phyloP scores from a whole-genome alignment of 2,329 filamentous ascomycete species.

The Biscogniauxia marginata region DNA sequence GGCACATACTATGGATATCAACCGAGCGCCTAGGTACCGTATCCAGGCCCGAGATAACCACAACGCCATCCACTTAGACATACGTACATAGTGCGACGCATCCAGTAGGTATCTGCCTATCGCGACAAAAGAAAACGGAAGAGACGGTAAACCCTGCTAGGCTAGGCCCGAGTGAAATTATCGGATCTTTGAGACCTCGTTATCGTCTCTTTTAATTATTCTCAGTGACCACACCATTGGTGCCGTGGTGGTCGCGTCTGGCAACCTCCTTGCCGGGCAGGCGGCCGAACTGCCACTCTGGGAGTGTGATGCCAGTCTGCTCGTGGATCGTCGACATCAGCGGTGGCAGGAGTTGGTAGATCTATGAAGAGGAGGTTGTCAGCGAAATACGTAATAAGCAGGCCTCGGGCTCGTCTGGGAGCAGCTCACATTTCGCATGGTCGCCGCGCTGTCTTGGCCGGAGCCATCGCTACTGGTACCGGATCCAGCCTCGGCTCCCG shows the following conservation, averaged over 20 bases:
- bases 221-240: slow-evolving; percentile 6
- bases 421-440: slow-evolving; percentile 62
- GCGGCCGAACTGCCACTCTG: slow-evolving; percentile 69
- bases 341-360: slow-evolving; percentile 82
- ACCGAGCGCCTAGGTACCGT: slow-evolving; percentile 1
- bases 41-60: too few species aligned
- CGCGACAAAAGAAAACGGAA: too few species aligned
- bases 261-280: slow-evolving; percentile 32
- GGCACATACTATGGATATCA: slow-evolving; percentile 12
- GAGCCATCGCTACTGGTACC: slow-evolving; percentile 39
- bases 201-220: too few species aligned
- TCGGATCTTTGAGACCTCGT: too few species aligned
- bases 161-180: too few species aligned
- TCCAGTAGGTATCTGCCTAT: too few species aligned
- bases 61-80: slow-evolving; percentile 2
- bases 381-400: background rate
- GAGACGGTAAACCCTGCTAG: too few species aligned
- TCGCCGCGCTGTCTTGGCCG: slow-evolving; percentile 54
- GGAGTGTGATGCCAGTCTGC: slow-evolving; percentile 80
- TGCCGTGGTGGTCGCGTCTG: slow-evolving; percentile 9
- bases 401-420: background rate
- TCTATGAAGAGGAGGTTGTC: slow-evolving; percentile 5
- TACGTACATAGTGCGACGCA: too few species aligned
- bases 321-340: slow-evolving; percentile 84
- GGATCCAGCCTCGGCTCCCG: slow-evolving; percentile 53